Evolutionary conservation across 2,329 filamentous ascomycete genomes (phyloP).

Genomic region (Fusarium ramigenum): DNA sequence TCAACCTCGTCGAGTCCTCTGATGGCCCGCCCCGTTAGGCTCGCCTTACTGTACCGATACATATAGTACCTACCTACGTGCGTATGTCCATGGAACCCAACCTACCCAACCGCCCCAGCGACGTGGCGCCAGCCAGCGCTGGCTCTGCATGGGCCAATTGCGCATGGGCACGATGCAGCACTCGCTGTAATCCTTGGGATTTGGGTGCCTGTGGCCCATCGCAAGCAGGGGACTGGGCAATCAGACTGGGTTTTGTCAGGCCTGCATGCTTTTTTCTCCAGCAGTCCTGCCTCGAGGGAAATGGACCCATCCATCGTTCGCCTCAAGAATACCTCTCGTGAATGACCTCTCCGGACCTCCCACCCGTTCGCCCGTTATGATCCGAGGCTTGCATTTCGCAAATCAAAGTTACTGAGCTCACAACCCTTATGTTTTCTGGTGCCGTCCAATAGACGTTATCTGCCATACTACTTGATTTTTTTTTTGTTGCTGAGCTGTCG

Average conservation of each 20-base stretch:
- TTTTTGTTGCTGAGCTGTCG: conserved; percentile 34
- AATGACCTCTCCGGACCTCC: conserved; percentile 46
- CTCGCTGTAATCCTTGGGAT: conserved; percentile 29
- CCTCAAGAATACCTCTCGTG: conserved; percentile 37
- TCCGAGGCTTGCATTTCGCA: conserved; percentile 46
- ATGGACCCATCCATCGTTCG: conserved; percentile 33
- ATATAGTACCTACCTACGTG: neutral
- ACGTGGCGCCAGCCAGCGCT: conserved; percentile 44
- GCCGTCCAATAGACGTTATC: conserved; percentile 33
- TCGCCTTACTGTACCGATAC: conserved; percentile 30
- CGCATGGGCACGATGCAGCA: conserved; percentile 42
- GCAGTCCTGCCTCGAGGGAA: conserved; percentile 5
- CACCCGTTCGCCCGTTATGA: conserved; percentile 47
- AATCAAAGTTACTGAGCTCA: conserved; percentile 38
- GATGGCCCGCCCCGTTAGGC: conserved; percentile 30
- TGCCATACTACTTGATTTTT: neutral
- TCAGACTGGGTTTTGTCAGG: conserved; percentile 32
- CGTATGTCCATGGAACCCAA: conserved; percentile 37
- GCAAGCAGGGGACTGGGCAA: conserved; percentile 40
- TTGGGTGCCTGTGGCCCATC: conserved; percentile 36
- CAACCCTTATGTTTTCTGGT: conserved; percentile 27
- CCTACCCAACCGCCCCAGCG: conserved; percentile 33
- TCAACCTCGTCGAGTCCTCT: conserved; percentile 28
- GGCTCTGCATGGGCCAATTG: conserved; percentile 44
- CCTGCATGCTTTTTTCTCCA: conserved; percentile 39